Percentiles rank a stretch among this genome's conserved stretches.
phyloP scores from a whole-genome alignment of 139 green algal species.

The Volvox reticuliferus region DNA sequence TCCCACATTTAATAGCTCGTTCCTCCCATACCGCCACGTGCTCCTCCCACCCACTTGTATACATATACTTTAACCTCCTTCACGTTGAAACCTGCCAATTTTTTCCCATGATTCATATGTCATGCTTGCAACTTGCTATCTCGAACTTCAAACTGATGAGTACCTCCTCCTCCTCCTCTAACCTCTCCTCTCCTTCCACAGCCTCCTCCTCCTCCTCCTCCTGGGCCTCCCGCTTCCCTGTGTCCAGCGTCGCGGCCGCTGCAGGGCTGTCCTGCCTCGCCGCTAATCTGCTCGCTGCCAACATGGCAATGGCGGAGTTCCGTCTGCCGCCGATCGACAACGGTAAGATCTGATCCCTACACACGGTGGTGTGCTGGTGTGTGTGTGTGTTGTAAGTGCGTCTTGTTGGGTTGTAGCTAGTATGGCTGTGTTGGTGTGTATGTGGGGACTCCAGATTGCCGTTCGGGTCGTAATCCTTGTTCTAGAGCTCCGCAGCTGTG shows the following conservation, averaged over 20 bases:
- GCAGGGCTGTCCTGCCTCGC: background rate
- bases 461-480: too few relatives aligned
- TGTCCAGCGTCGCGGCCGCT: background rate
- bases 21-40: too few relatives aligned
- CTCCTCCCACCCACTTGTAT: background rate
- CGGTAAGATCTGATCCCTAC: background rate
- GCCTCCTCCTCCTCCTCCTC: background rate
- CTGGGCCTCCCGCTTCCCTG: background rate
- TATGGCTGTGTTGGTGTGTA: too few relatives aligned
- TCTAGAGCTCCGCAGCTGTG: too few relatives aligned
- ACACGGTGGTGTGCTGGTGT: too few relatives aligned
- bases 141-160: background rate
- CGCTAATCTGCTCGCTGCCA: constrained; percentile 22
- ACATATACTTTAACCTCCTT: background rate
- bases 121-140: background rate
- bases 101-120: background rate
- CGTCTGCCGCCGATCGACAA: constrained; percentile 80
- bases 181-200: background rate
- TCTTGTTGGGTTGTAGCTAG: too few relatives aligned
- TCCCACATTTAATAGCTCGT: too few relatives aligned
- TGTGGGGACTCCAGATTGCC: too few relatives aligned
- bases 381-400: too few relatives aligned
- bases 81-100: background rate
- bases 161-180: background rate
- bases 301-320: constrained; percentile 69